A percentile compares a stretch with the other conserved stretches of the same genome.
phyloP scores from a whole-genome alignment of 768 basidiomycete species.

The Amanita phalloides region DNA sequence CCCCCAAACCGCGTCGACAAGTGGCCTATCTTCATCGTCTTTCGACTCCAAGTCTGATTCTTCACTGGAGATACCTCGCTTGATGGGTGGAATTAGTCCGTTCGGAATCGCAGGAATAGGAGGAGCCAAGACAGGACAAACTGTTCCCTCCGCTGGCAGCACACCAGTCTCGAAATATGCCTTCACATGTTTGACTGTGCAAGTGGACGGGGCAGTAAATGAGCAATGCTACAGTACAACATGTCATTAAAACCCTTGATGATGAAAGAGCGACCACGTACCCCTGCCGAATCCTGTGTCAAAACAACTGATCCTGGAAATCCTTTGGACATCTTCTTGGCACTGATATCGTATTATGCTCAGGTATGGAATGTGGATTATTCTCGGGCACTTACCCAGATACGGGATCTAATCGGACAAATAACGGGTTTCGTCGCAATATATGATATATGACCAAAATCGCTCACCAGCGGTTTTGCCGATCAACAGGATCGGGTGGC shows the following conservation, averaged over 20 bases:
- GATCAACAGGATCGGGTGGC: slow-evolving; percentile 20
- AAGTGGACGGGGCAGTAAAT: slow-evolving; percentile 19
- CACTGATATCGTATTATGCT: not conserved
- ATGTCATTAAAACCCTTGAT: not conserved
- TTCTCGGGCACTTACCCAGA: not conserved
- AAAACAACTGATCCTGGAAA: slow-evolving; percentile 10
- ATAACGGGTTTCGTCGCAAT: not conserved
- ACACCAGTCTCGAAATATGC: slow-evolving; percentile 25
- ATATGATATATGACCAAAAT: not conserved
- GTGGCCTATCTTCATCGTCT: too few species aligned
- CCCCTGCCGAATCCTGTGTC: slow-evolving; percentile 10
- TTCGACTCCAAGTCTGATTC: too few species aligned
- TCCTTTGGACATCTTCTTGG: slow-evolving; percentile 9
- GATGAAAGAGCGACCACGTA: slow-evolving; percentile 9
- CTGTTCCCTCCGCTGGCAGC: slow-evolving; percentile 26
- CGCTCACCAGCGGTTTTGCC: slow-evolving; percentile 13
- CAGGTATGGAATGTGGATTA: not conserved
- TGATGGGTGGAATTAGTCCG: too few species aligned
- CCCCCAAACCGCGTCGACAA: too few species aligned
- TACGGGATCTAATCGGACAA: slow-evolving; percentile 1
- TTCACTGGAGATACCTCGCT: too few species aligned
- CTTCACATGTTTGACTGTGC: slow-evolving; percentile 22
- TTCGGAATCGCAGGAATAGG: not conserved
- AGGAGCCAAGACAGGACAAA: slow-evolving; percentile 20
- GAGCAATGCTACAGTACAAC: slow-evolving; percentile 20